Conservation (phyloP, 2,329 filamentous ascomycete species). For the Chaetomiaceae sp. region DNA sequence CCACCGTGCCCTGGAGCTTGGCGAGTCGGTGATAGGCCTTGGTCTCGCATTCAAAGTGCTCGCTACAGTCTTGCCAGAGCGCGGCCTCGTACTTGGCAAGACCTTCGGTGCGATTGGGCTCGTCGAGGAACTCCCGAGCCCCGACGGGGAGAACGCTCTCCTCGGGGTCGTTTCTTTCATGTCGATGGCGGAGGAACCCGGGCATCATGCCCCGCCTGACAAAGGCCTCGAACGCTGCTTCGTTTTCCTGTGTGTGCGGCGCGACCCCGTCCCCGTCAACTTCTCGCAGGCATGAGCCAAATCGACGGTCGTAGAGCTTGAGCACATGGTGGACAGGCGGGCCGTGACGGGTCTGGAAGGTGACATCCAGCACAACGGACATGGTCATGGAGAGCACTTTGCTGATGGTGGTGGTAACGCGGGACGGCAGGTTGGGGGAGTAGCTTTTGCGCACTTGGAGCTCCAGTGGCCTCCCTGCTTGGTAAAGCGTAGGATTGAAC, state of each 20-base stretch:
- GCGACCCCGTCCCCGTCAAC: neutral
- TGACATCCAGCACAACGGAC: slow-evolving; percentile 12
- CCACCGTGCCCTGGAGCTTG: slow-evolving; percentile 3
- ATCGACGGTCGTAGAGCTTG: slow-evolving; percentile 16
- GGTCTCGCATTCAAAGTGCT: slow-evolving; percentile 14
- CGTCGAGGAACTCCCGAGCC: slow-evolving; percentile 3
- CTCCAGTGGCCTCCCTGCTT: neutral
- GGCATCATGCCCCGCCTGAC: slow-evolving; percentile 9
- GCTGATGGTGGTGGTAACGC: slow-evolving; percentile 7
- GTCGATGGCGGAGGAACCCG: neutral
- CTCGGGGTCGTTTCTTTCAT: slow-evolving; percentile 3
- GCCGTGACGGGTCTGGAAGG: slow-evolving; percentile 3
- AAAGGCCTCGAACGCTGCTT: slow-evolving; percentile 7
- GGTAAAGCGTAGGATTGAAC: slow-evolving; percentile 2
- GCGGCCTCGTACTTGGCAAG: slow-evolving; percentile 12
- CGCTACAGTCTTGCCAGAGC: slow-evolving; percentile 6
- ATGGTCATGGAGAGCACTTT: slow-evolving; percentile 11
- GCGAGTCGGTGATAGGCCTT: slow-evolving; percentile 7
- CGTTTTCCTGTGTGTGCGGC: slow-evolving; percentile 3
- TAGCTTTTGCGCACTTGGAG: slow-evolving; percentile 5
- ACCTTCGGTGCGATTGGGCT: neutral
- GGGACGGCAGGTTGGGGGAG: slow-evolving; percentile 5
- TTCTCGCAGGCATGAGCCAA: neutral
- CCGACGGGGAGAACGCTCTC: neutral
- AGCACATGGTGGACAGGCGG: neutral